Conservation (phyloP, 108 stramenopile species). For the Aurantiochytrium sp. region DNA sequence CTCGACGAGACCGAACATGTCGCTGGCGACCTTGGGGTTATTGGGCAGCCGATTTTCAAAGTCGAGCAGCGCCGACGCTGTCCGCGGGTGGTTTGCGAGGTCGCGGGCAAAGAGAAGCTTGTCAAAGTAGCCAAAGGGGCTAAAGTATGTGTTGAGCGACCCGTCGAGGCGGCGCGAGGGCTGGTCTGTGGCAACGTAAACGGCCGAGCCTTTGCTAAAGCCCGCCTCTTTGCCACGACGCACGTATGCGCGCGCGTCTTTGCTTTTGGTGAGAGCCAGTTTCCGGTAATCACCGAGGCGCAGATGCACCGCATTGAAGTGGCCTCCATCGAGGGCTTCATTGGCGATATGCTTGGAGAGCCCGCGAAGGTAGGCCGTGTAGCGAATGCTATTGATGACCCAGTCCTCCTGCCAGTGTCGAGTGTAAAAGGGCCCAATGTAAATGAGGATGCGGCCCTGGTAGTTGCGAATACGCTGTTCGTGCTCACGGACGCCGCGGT, state of each 20-base stretch:
- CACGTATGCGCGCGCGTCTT: not conserved
- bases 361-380: not conserved
- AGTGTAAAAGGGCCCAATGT: not conserved
- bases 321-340: not conserved
- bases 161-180: not conserved
- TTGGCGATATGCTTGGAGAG: not conserved
- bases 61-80: not conserved
- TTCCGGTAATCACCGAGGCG: not conserved
- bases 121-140: not conserved
- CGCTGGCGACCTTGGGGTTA: not conserved
- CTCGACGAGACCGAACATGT: conserved; percentile 15
- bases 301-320: not conserved
- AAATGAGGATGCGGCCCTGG: not conserved
- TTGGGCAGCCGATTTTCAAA: not conserved
- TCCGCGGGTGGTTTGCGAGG: not conserved
- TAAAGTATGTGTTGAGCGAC: not conserved
- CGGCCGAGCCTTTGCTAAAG: not conserved
- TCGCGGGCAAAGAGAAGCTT: not conserved
- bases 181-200: conserved; percentile 1
- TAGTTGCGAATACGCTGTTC: not conserved
- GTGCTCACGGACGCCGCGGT: not conserved
- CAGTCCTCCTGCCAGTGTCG: not conserved
- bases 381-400: not conserved
- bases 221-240: not conserved
- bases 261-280: not conserved